These are phyloP conservation scores for Ustilaginoidea virens DNA, from an alignment of 2,329 filamentous ascomycete genomes.

Conservation along the genomic window DNA sequence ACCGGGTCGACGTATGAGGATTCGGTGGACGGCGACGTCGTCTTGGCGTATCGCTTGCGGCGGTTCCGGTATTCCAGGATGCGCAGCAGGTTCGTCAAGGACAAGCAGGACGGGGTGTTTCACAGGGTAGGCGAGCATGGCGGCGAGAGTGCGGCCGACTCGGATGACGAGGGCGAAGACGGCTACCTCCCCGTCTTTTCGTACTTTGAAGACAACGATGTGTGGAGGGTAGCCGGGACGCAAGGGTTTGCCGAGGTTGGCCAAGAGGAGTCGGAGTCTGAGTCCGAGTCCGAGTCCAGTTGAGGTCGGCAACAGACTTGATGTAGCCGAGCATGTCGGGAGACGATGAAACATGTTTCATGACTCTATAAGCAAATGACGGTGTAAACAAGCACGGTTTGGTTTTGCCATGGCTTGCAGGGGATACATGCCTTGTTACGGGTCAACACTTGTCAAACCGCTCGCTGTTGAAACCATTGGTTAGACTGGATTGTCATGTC, in stretches of 20 bases:
- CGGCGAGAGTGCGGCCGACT: background rate
- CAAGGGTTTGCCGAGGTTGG: background rate
- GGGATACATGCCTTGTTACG: too few relatives aligned
- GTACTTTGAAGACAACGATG: slow-evolving; percentile 1
- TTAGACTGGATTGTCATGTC: too few relatives aligned
- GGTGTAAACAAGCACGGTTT: too few relatives aligned
- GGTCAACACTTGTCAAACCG: too few relatives aligned
- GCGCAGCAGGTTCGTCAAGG: slow-evolving; percentile 2
- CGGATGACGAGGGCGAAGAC: background rate
- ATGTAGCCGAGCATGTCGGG: too few relatives aligned
- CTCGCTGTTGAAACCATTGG: too few relatives aligned
- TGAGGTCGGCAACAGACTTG: too few relatives aligned
- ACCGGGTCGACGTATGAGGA: slow-evolving; percentile 4
- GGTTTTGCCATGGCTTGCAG: too few relatives aligned
- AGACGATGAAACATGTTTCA: too few relatives aligned
- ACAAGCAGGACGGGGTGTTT: slow-evolving; percentile 5
- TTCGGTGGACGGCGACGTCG: slow-evolving; percentile 4
- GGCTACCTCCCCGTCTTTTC: slow-evolving; percentile 1
- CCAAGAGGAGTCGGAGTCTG: too few relatives aligned
- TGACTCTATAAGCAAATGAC: too few relatives aligned
- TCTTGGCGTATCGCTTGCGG: slow-evolving; percentile 6
- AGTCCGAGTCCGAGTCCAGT: too few relatives aligned
- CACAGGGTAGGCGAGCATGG: slow-evolving; percentile 3
- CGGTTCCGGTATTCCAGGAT: slow-evolving; percentile 7
- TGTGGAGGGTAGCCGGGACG: background rate